Evolutionary conservation across 805 yeast species (phyloP).

Genomic region (Dipodascus geniculatus): DNA sequence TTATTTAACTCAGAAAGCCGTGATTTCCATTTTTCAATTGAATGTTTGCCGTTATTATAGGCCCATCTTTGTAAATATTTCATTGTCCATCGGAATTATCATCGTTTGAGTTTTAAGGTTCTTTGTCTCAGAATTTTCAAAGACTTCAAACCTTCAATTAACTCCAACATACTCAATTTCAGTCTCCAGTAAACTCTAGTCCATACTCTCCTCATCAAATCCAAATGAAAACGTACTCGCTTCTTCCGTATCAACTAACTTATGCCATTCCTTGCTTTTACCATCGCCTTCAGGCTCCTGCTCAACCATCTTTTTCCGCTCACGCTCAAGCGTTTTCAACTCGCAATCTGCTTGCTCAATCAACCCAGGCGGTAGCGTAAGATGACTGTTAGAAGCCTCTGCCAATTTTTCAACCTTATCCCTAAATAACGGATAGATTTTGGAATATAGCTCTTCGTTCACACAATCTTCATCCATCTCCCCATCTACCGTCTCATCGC

Average conservation of each 20-base stretch:
- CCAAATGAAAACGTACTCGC: slow-evolving; percentile 26
- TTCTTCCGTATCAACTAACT: slow-evolving; percentile 23
- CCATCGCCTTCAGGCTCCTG: neutral
- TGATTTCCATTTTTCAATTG: no score
- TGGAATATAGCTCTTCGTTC: neutral
- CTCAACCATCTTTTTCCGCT: slow-evolving; percentile 20
- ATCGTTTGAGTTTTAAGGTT: no score
- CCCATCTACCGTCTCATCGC: slow-evolving; percentile 7
- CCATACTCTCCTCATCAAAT: slow-evolving; percentile 19
- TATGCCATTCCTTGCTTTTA: slow-evolving; percentile 42
- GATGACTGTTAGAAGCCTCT: neutral
- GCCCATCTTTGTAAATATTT: no score
- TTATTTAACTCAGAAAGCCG: no score
- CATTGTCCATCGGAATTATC: no score
- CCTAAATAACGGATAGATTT: slow-evolving; percentile 10
- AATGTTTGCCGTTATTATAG: no score
- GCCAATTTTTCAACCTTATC: slow-evolving; percentile 27
- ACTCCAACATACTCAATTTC: slow-evolving; percentile 2
- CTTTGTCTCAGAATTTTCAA: no score
- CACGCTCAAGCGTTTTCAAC: slow-evolving; percentile 15
- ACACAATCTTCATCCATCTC: neutral
- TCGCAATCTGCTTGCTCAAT: slow-evolving; percentile 11
- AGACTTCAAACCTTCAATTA: no score
- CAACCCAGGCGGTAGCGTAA: neutral
- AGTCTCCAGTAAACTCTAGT: slow-evolving; percentile 6